Base-by-base conservation (phyloP, 2,329 filamentous ascomycete genomes). In the Arthrobotrys entomopaga region DNA sequence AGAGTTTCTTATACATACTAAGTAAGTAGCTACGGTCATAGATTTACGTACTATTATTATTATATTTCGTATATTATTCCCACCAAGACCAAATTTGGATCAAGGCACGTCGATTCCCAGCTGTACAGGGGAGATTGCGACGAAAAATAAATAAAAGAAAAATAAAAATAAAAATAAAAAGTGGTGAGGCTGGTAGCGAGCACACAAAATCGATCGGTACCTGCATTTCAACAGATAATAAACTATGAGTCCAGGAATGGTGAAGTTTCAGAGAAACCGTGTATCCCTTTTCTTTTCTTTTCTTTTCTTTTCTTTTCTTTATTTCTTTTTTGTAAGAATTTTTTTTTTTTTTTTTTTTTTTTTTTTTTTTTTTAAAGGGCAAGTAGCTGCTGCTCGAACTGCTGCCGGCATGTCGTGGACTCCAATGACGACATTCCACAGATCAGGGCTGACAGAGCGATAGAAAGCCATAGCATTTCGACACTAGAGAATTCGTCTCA, bases 61-160 rank as follows among this genome's bases (percentile, higher is more conserved):
- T 34, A 34, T 34, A 34, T 10, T 34, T 34, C 10, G 29, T 34
- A 34, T 7, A 34, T 34, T 34, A 34, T 34, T n/a, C n/a, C 16
- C 54, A 52, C 57, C 46, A 63, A 34, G 61, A 42, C 70, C 70
- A 74, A 74, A 63, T 67, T 74, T 74, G 70, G 70, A 54, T 61
- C 61, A 24, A 63, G 24, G 42, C 5, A 19, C 42, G 16, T 46
- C 15, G 29, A 57, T 24, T 24, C 13, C 42, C 42, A 46, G 24
- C 29, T 19, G 15, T 29, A 26, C 56, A 63, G 24, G 57, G 57
- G 56, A 69, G 16, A 69, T 54, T 60, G 56, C 46, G 56, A 34
- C 29, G 29, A 34, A 34, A 34, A 15, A 40, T 40, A 6, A 40
- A 13, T 40, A 40, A 7, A 7, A 40, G 6, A 13, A 40, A 7